Conservation (phyloP, 1,284 basidiomycete genomes). For the Ustilago nuda region DNA sequence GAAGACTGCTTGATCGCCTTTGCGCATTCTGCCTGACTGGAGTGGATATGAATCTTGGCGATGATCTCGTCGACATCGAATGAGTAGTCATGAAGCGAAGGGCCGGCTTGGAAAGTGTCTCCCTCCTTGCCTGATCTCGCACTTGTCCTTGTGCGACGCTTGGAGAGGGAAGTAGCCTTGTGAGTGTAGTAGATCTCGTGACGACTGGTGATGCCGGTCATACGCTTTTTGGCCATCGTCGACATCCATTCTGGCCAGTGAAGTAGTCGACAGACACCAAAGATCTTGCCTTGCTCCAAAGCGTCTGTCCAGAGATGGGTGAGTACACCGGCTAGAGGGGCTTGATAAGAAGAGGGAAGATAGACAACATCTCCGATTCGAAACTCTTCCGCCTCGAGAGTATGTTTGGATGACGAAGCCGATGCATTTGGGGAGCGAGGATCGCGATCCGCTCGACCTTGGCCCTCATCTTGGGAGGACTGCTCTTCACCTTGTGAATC, state of each 20-base stretch:
- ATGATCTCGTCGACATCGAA: slow-evolving; percentile 55
- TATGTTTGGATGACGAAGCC: slow-evolving; percentile 22
- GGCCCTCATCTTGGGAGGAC: slow-evolving; percentile 24
- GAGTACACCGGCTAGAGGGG: slow-evolving; percentile 45
- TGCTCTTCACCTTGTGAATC: slow-evolving; percentile 43
- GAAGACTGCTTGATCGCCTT: slow-evolving; percentile 41
- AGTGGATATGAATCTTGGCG: slow-evolving; percentile 36
- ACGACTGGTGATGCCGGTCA: slow-evolving; percentile 44
- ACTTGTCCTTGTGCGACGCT: slow-evolving; percentile 44
- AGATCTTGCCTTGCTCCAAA: slow-evolving; percentile 44
- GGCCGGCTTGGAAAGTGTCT: slow-evolving; percentile 49
- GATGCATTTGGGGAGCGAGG: slow-evolving; percentile 21
- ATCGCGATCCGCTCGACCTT: slow-evolving; percentile 25
- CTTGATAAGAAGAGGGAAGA: slow-evolving; percentile 51
- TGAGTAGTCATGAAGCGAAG: slow-evolving; percentile 45
- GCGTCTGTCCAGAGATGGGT: slow-evolving; percentile 52
- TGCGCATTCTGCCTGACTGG: slow-evolving; percentile 24
- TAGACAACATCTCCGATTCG: slow-evolving; percentile 53
- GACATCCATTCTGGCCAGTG: slow-evolving; percentile 58
- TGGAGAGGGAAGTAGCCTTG: slow-evolving; percentile 41
- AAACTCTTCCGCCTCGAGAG: slow-evolving; percentile 36
- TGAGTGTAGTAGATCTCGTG: slow-evolving; percentile 60
- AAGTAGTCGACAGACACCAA: slow-evolving; percentile 50
- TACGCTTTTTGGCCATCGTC: slow-evolving; percentile 53
- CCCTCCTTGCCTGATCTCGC: slow-evolving; percentile 33